Evolutionary conservation across 768 basidiomycete species (phyloP).

Genomic region (Suillus subaureus): DNA sequence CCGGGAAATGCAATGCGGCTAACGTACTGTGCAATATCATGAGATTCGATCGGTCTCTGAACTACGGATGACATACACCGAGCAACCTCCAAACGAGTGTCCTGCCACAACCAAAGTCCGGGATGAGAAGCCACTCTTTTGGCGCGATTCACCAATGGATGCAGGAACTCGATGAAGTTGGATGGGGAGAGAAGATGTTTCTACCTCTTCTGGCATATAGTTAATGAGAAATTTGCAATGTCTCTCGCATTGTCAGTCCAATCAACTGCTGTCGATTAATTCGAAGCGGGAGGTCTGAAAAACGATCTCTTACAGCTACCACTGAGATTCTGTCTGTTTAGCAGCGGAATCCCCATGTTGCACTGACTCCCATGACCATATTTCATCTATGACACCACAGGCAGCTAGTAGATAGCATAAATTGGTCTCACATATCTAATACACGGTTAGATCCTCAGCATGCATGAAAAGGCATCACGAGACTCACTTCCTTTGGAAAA

Average conservation of each 20-base stretch:
- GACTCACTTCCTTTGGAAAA: constrained; percentile 47
- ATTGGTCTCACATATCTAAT: constrained; percentile 79
- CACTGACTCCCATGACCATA: constrained; percentile 84
- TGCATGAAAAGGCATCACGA: not conserved
- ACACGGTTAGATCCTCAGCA: not conserved
- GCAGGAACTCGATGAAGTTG: constrained; percentile 52
- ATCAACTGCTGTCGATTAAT: constrained; percentile 49
- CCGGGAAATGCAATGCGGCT: constrained; percentile 63
- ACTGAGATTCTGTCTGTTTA: constrained; percentile 62
- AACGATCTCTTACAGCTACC: constrained; percentile 52
- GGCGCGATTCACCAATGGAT: constrained; percentile 44
- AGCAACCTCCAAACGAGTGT: constrained; percentile 85
- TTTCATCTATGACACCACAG: constrained; percentile 54
- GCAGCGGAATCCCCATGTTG: constrained; percentile 86
- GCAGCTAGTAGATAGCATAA: constrained; percentile 52
- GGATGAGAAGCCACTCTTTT: constrained; percentile 46
- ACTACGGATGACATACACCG: constrained; percentile 51
- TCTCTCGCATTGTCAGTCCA: constrained; percentile 82
- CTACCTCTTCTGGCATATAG: constrained; percentile 56
- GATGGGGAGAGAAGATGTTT: constrained; percentile 45
- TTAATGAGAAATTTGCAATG: constrained; percentile 72
- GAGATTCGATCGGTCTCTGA: not conserved
- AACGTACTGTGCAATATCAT: constrained; percentile 45
- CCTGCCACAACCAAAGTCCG: constrained; percentile 71
- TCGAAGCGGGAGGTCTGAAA: not conserved